Conservation (phyloP, 2,329 filamentous ascomycete genomes). For the Cryphonectria parasitica region DNA sequence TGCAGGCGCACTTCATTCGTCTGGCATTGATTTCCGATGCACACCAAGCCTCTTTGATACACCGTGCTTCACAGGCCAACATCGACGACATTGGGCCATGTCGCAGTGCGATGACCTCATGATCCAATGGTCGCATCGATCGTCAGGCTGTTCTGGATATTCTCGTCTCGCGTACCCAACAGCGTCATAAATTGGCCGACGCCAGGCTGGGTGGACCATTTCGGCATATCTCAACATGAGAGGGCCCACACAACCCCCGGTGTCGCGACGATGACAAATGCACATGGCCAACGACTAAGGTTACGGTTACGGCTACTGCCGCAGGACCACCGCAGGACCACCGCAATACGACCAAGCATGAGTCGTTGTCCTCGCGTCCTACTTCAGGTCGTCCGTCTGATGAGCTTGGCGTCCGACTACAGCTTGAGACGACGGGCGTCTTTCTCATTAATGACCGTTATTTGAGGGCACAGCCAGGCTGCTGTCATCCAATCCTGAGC, state of each 20-base stretch:
- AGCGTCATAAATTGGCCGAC: not conserved
- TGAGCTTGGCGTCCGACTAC: not conserved
- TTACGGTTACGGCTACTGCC: not conserved
- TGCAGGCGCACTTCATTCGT: not conserved
- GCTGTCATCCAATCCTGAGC: not conserved
- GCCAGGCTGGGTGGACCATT: not conserved
- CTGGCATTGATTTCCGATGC: not conserved
- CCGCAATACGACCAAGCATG: not conserved
- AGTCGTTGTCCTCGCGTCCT: not conserved
- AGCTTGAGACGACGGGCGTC: not conserved
- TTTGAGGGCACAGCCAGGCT: not conserved
- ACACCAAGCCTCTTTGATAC: not conserved
- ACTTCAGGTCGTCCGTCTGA: not conserved
- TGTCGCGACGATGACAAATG: not conserved
- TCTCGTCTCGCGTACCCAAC: not conserved
- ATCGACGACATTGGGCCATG: not conserved
- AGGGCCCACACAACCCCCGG: not conserved
- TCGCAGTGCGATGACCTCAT: not conserved
- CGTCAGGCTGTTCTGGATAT: not conserved
- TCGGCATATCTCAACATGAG: not conserved
- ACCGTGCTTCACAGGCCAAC: not conserved
- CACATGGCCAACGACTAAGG: not conserved
- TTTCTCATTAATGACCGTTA: not conserved
- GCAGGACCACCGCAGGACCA: not conserved
- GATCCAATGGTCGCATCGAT: not conserved